phyloP scores from a whole-genome alignment of 768 basidiomycete genomes.

The Lyophyllum atratum region DNA sequence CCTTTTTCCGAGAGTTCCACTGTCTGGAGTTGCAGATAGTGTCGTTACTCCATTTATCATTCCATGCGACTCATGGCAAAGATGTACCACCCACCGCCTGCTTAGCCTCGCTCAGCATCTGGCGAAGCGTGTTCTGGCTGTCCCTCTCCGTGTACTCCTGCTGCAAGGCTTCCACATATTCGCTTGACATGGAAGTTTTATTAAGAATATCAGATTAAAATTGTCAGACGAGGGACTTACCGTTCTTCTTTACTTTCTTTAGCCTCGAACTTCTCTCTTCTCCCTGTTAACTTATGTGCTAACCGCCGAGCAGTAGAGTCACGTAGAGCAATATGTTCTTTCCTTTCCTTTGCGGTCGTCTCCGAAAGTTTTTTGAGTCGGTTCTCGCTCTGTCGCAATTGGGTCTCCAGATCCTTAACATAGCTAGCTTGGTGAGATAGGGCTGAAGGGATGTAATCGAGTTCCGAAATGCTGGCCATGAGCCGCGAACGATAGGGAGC shows the following conservation, averaged over 20 bases:
- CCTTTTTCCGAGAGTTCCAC: slow-evolving; percentile 34
- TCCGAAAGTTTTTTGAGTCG: slow-evolving; percentile 29
- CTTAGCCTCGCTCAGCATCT: slow-evolving; percentile 36
- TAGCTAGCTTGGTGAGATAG: slow-evolving; percentile 36
- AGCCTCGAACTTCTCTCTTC: slow-evolving; percentile 42
- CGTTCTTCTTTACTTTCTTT: slow-evolving; percentile 47
- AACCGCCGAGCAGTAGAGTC: slow-evolving; percentile 41
- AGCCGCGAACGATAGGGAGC: slow-evolving; percentile 40
- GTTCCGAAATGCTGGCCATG: slow-evolving; percentile 31
- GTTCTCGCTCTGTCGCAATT: slow-evolving; percentile 23
- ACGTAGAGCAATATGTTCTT: slow-evolving; percentile 41
- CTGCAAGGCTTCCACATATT: slow-evolving; percentile 48
- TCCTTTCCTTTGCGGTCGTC: slow-evolving; percentile 46
- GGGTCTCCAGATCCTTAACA: slow-evolving; percentile 33
- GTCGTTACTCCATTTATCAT: not conserved
- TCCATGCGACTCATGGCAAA: not conserved
- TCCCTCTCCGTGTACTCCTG: slow-evolving; percentile 40
- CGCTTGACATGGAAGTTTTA: slow-evolving; percentile 26
- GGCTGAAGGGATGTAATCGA: slow-evolving; percentile 43
- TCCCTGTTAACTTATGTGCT: slow-evolving; percentile 41
- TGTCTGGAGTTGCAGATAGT: slow-evolving; percentile 23
- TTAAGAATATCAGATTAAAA: not conserved
- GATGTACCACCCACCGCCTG: slow-evolving; percentile 31
- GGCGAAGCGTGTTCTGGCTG: slow-evolving; percentile 29
- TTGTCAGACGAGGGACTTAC: slow-evolving; percentile 25